Conservation (phyloP, 805 yeast species). For the Brettanomyces custersianus region DNA sequence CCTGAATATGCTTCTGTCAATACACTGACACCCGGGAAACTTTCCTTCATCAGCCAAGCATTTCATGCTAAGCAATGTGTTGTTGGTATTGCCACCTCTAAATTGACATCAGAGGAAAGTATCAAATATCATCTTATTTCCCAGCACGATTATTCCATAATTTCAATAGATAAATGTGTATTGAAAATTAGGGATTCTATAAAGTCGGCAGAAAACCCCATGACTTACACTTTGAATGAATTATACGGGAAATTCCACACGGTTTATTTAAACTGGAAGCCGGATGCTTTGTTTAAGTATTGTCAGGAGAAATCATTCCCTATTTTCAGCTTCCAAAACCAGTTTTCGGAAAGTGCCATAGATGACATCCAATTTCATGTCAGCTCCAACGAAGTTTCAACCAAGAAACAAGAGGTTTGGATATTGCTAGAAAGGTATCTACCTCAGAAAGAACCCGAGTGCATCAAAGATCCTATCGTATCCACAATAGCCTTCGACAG, state of each 20-base stretch:
- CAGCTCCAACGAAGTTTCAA: constrained; percentile 23
- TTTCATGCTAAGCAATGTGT: constrained; percentile 22
- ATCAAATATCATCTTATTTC: constrained; percentile 33
- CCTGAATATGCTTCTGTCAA: constrained; percentile 47
- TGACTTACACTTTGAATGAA: not conserved
- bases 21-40: constrained; percentile 16
- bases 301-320: constrained; percentile 19
- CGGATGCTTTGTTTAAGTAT: constrained; percentile 12
- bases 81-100: constrained; percentile 65
- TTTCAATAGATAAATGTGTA: constrained; percentile 24
- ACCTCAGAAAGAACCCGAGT: too few relatives aligned
- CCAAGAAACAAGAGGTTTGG: constrained; percentile 27
- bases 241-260: constrained; percentile 28
- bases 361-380: constrained; percentile 30
- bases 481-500: too few relatives aligned
- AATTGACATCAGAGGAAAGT: constrained; percentile 26
- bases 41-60: constrained; percentile 24
- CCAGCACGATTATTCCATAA: constrained; percentile 64
- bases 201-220: not conserved
- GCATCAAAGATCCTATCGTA: too few relatives aligned
- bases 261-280: constrained; percentile 64
- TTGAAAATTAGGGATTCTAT: not conserved
- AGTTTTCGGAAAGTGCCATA: constrained; percentile 21
- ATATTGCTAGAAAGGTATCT: constrained; percentile 41
- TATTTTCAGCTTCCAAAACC: constrained; percentile 17